Evolutionary conservation across 371 early-diverging fungal genomes (phyloP), one percentile per base, ranked within the genome.

Genomic region (Gilbertella persicaria): DNA sequence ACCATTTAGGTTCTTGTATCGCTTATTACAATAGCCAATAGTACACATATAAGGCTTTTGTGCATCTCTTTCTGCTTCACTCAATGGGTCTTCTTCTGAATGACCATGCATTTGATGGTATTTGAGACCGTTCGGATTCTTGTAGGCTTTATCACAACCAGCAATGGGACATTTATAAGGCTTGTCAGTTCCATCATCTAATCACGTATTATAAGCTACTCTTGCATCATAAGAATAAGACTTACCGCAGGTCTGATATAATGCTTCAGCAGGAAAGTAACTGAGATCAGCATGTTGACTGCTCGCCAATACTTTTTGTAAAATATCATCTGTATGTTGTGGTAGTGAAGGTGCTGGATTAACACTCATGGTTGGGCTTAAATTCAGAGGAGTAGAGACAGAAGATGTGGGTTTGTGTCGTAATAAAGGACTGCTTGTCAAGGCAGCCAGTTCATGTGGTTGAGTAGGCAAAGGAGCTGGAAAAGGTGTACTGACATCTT

Each of bases 71-170:
- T 75, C 77, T 10, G 71, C 75, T 20, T 80, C 78, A 33, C 60
- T 73, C 25, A 62, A 55, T 8, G 64, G 66, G 49, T 69, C 72
- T 46, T 71, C 73, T 14, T 66, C 67, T 10, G 78, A 74, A 54
- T 96, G 96, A 12, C 89, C 89, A 53, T 93, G 92, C 58, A 81
- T 78, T 55, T 88, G 84, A 69, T 96, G 97, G 75, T 96, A 96
- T 69, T 95, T 94, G 51, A 99, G 80, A 9, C 99, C 99, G 61
- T 97, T 98, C 25, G 92, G 85, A 75, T 98, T 98, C 77, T 98
- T 98, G 81, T 98, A 99, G 20, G 90, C 81, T 71, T 95, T 97
- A 42, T 90, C 89, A 65, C 98, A 98, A 12, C 86, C 89, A n/a
- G 69, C 60, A n/a, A 67, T 52, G 4, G 60, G 39, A 28, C 69